Evolutionary conservation across 1,139 yeast species (phyloP).

Genomic region (Sugiyamaella xylanicola): DNA sequence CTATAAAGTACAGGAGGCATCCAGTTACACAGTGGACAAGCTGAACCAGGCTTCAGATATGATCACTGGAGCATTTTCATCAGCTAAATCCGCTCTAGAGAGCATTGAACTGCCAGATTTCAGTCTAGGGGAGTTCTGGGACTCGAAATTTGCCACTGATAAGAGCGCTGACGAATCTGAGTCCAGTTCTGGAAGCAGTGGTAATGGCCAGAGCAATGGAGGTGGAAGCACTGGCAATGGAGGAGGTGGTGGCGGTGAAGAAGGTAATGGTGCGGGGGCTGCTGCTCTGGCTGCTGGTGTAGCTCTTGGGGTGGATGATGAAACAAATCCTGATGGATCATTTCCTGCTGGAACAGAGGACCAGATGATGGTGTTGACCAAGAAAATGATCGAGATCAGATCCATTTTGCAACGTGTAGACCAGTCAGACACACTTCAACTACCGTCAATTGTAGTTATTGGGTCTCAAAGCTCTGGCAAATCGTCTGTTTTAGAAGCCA

Average conservation of each 20-base stretch:
- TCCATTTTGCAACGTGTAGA: slow-evolving; percentile 75
- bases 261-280: slow-evolving; percentile 35
- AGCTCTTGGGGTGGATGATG: slow-evolving; percentile 37
- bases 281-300: slow-evolving; percentile 42
- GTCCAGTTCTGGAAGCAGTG: slow-evolving; percentile 15
- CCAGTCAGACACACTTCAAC: slow-evolving; percentile 70
- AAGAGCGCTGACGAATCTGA: slow-evolving; percentile 14
- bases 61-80: slow-evolving; percentile 51
- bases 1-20: slow-evolving; percentile 87
- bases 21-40: slow-evolving; percentile 67
- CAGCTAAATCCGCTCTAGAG: slow-evolving; percentile 34
- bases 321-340: slow-evolving; percentile 36
- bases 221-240: slow-evolving; percentile 10
- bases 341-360: slow-evolving; percentile 36
- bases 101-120: slow-evolving; percentile 35
- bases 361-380: slow-evolving; percentile 76
- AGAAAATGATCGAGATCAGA: slow-evolving; percentile 96
- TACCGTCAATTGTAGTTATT: slow-evolving; percentile 94
- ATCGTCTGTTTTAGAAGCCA: slow-evolving; percentile 88
- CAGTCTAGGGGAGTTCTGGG: slow-evolving; percentile 31
- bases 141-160: slow-evolving; percentile 9
- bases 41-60: slow-evolving; percentile 55
- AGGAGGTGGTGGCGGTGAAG: slow-evolving; percentile 15
- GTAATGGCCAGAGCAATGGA: slow-evolving; percentile 8
- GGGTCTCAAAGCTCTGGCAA: slow-evolving; percentile 98